Conservation (phyloP, 257 asterid species). For the Forsythia viridissima region DNA sequence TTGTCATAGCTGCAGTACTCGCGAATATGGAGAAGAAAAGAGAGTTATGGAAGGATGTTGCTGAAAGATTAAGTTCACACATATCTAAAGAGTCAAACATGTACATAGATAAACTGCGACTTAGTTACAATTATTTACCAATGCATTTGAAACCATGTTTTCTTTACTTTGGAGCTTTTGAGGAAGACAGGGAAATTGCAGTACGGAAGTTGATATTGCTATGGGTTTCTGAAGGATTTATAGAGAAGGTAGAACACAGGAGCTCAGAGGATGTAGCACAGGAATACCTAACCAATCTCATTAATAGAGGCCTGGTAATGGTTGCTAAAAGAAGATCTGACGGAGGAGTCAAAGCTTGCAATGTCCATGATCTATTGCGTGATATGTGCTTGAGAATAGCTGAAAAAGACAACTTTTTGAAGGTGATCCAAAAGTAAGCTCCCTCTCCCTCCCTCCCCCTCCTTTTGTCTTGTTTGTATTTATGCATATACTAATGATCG, state of each 20-base stretch:
- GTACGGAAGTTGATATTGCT: slow-evolving; percentile 11
- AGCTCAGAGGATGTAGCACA: neutral
- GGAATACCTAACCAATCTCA: neutral
- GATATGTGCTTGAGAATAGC: slow-evolving; percentile 3
- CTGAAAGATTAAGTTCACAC: slow-evolving; percentile 7
- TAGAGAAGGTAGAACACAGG: neutral
- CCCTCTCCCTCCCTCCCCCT: neutral
- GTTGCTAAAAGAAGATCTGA: slow-evolving; percentile 14
- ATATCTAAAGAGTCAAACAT: neutral
- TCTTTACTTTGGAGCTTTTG: slow-evolving; percentile 31
- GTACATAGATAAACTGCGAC: slow-evolving; percentile 20
- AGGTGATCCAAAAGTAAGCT: neutral
- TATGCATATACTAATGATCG: too few relatives aligned
- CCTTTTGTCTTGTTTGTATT: neutral
- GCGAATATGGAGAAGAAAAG: neutral
- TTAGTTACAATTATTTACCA: slow-evolving; percentile 33
- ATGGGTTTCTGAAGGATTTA: slow-evolving; percentile 35
- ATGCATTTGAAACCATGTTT: slow-evolving; percentile 30
- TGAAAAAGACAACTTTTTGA: neutral
- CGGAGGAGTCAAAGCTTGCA: slow-evolving; percentile 15
- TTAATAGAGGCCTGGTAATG: slow-evolving; percentile 13
- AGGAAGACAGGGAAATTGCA: slow-evolving; percentile 17
- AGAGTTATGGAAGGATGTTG: slow-evolving; percentile 32
- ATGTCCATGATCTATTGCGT: slow-evolving; percentile 29
- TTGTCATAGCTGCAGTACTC: slow-evolving; percentile 36